Evolutionary conservation across 1,139 yeast species (phyloP).

Genomic region (Diutina rugosa): DNA sequence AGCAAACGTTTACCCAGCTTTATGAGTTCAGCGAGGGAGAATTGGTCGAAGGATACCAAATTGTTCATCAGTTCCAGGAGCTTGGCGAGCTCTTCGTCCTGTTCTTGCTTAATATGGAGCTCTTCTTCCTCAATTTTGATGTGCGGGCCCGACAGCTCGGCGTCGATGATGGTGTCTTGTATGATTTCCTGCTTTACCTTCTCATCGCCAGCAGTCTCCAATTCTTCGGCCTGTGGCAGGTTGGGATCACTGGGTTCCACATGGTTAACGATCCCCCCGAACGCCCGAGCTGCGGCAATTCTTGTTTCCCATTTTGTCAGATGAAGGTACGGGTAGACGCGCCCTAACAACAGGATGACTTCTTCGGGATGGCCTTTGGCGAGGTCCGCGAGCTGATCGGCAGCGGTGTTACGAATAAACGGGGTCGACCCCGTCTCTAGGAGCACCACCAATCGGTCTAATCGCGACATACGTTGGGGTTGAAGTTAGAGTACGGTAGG

Average conservation of each 20-base stretch:
- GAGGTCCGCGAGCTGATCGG: constrained; percentile 89
- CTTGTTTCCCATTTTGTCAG: constrained; percentile 93
- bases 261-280: constrained; percentile 83
- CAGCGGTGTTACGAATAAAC: constrained; percentile 90
- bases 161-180: constrained; percentile 2
- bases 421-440: constrained; percentile 94
- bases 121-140: constrained; percentile 13
- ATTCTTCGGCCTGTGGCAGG: constrained; percentile 12
- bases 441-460: constrained; percentile 65
- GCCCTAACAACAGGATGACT: constrained; percentile 63
- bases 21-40: constrained; percentile 54
- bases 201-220: constrained; percentile 9
- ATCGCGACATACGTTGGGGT: constrained; percentile 24
- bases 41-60: constrained; percentile 44
- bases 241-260: constrained; percentile 84
- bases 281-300: constrained; percentile 86
- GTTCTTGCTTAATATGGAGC: constrained; percentile 23
- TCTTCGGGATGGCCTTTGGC: constrained; percentile 96
- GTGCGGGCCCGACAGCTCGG: constrained; percentile 7
- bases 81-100: constrained; percentile 32
- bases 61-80: constrained; percentile 34
- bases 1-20: constrained; percentile 59
- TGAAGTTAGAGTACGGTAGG: neutral
- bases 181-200: constrained; percentile 5
- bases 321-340: constrained; percentile 82